These are phyloP conservation scores for Boletales sp. DNA, from an alignment of 768 basidiomycete species.

Conservation along the genomic window DNA sequence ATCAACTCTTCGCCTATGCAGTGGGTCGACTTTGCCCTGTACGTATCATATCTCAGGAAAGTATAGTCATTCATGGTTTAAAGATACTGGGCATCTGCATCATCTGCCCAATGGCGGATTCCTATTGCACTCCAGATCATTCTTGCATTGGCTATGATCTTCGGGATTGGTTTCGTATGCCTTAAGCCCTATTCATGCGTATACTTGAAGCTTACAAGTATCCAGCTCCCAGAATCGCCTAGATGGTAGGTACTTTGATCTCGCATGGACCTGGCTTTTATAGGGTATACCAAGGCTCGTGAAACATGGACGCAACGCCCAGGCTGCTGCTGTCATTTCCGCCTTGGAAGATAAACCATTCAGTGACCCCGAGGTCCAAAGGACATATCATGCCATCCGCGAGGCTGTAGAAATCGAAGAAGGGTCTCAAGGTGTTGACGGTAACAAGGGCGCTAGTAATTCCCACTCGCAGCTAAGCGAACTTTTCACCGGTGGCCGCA, in stretches of 20 bases:
- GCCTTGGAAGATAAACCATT: conserved; percentile 52
- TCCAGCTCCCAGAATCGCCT: conserved; percentile 56
- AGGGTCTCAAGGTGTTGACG: neutral
- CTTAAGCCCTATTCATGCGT: neutral
- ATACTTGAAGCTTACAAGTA: neutral
- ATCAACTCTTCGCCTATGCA: conserved; percentile 15
- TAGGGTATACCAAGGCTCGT: conserved; percentile 37
- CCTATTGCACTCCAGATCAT: conserved; percentile 59
- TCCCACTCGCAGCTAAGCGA: conserved; percentile 39
- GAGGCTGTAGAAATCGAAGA: conserved; percentile 50
- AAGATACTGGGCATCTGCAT: conserved; percentile 47
- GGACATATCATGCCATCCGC: conserved; percentile 50
- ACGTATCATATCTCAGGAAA: conserved; percentile 11
- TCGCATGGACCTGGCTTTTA: too few species aligned
- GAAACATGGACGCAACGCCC: conserved; percentile 49
- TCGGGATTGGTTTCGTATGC: conserved; percentile 44
- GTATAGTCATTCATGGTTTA: neutral
- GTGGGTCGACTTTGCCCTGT: conserved; percentile 68
- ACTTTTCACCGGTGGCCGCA: conserved; percentile 51
- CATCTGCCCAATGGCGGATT: conserved; percentile 59
- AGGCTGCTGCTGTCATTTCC: conserved; percentile 59
- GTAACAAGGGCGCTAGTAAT: neutral
- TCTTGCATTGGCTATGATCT: conserved; percentile 52
- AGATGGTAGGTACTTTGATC: conserved; percentile 39
- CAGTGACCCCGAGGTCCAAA: conserved; percentile 44